Conservation (phyloP, 2,329 filamentous ascomycete genomes). For the Cercospora citrullina region DNA sequence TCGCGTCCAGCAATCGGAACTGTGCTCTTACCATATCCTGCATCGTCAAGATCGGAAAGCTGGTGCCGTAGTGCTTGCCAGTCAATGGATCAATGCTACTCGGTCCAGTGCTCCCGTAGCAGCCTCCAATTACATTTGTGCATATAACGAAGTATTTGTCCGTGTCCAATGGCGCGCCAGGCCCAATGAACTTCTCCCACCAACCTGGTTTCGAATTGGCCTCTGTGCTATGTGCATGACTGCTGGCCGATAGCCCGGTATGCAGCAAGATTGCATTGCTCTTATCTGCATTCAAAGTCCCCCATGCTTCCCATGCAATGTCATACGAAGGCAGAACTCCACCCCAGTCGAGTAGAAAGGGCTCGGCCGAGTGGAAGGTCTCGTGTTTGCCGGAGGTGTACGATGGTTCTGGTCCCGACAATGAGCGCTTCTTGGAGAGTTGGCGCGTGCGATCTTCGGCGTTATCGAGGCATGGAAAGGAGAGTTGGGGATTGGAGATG, state of each 20-base stretch:
- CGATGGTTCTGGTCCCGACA: conserved; percentile 82
- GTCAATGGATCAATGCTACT: conserved; percentile 85
- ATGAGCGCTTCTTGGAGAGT: conserved; percentile 64
- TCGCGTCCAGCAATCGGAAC: conserved; percentile 78
- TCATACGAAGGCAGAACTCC: conserved; percentile 86
- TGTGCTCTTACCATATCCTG: conserved; percentile 98
- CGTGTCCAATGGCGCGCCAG: conserved; percentile 81
- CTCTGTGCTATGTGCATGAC: conserved; percentile 90
- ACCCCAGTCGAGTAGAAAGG: conserved; percentile 89
- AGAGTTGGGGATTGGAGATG: conserved; percentile 77
- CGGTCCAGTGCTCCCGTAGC: conserved; percentile 92
- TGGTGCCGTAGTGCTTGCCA: conserved; percentile 83
- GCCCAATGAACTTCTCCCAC: conserved; percentile 99
- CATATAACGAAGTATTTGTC: conserved; percentile 91
- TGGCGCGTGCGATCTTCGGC: conserved; percentile 71
- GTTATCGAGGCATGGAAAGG: conserved; percentile 86
- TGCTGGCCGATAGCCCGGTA: conserved; percentile 94
- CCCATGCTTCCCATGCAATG: conserved; percentile 93
- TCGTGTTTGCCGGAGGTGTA: conserved; percentile 89
- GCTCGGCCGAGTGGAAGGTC: conserved; percentile 69
- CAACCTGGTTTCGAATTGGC: conserved; percentile 85
- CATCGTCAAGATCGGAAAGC: conserved; percentile 93
- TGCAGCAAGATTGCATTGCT: conserved; percentile 90
- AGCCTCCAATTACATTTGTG: conserved; percentile 94
- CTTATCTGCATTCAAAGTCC: conserved; percentile 72